phyloP scores from a whole-genome alignment of 805 yeast species.

The Scheffersomyces lignosus region DNA sequence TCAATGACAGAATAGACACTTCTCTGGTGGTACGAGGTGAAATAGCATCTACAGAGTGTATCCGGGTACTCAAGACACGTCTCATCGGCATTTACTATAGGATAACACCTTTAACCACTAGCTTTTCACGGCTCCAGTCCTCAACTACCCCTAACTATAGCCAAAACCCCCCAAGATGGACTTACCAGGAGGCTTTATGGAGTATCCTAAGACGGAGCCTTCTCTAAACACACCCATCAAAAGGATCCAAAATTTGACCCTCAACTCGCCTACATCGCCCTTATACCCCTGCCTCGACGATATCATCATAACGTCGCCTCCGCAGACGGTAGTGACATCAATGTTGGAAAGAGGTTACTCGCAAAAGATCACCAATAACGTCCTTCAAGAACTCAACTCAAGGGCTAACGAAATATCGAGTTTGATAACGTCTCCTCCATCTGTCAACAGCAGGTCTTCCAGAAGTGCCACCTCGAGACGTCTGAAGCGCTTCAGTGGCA shows the following conservation, averaged over 20 bases:
- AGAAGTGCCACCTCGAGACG: slow-evolving; percentile 7
- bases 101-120: too few species aligned
- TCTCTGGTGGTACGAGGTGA: too few species aligned
- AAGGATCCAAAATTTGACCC: slow-evolving; percentile 30
- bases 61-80: too few species aligned
- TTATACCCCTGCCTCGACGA: slow-evolving; percentile 14
- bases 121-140: too few species aligned
- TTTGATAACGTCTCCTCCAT: slow-evolving; percentile 13
- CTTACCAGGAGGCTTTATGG: neutral
- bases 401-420: slow-evolving; percentile 40
- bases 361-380: slow-evolving; percentile 44
- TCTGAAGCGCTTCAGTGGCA: slow-evolving; percentile 30
- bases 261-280: slow-evolving; percentile 29
- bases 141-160: too few species aligned
- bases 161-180: too few species aligned
- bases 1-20: too few species aligned
- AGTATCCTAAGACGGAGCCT: neutral
- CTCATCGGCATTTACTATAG: too few species aligned
- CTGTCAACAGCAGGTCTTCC: slow-evolving; percentile 1
- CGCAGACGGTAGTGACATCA: slow-evolving; percentile 10
- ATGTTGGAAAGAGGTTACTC: slow-evolving; percentile 48
- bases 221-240: slow-evolving; percentile 42
- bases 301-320: neutral
- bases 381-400: slow-evolving; percentile 43
- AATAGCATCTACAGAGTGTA: too few species aligned